Evolutionary conservation across 1,284 basidiomycete genomes (phyloP).

Genomic region (Porodaedalea pini): DNA sequence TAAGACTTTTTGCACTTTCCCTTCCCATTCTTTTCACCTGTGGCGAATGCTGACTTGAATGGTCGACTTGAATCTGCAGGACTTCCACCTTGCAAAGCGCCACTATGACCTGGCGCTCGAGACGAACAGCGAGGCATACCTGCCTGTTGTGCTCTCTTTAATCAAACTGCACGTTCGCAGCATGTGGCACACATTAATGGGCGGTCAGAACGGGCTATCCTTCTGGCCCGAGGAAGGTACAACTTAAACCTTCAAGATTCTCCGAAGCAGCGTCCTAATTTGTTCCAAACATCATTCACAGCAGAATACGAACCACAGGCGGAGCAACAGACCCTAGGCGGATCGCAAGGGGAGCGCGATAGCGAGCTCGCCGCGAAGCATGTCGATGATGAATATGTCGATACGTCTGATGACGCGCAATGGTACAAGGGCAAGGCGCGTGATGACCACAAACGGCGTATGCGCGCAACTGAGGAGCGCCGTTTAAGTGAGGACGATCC

Average conservation of each 20-base stretch:
- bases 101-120: slow-evolving; percentile 91
- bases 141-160: slow-evolving; percentile 83
- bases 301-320: not conserved
- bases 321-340: not conserved
- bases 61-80: slow-evolving; percentile 41
- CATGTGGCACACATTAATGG: slow-evolving; percentile 75
- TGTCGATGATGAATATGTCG: slow-evolving; percentile 35
- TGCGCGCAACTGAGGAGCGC: slow-evolving; percentile 38
- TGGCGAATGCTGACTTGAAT: not conserved
- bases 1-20: slow-evolving; percentile 30
- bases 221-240: slow-evolving; percentile 55
- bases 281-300: not conserved
- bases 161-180: slow-evolving; percentile 82
- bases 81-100: slow-evolving; percentile 95
- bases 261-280: not conserved
- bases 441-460: slow-evolving; percentile 63
- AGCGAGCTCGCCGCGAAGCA: slow-evolving; percentile 22
- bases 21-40: not conserved
- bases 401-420: slow-evolving; percentile 46
- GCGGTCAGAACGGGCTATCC: slow-evolving; percentile 61
- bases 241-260: not conserved
- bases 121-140: slow-evolving; percentile 83
- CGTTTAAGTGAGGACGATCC: slow-evolving; percentile 58
- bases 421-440: slow-evolving; percentile 80
- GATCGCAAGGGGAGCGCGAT: not conserved